A percentile compares a stretch with the other conserved stretches of the same genome.
Evolutionary conservation across 257 asterid species (phyloP).

Genomic region (Solanum corneliomulleri): DNA sequence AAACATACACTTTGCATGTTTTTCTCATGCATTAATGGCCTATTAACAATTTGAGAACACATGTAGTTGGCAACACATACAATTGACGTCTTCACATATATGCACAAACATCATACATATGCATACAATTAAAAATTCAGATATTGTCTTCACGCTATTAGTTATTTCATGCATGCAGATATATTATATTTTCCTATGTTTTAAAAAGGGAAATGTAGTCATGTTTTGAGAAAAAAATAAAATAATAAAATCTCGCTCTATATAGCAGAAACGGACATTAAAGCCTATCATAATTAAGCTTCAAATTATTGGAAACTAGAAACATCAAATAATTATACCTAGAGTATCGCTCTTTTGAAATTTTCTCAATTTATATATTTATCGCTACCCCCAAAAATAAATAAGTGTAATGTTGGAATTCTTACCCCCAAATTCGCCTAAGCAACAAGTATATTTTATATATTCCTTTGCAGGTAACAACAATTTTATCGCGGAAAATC

Average conservation of each 20-base stretch:
- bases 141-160: not conserved
- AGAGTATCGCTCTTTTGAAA: not conserved
- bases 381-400: not conserved
- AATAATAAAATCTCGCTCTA: too few species aligned
- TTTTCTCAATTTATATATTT: not conserved
- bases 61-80: not conserved
- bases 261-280: not conserved
- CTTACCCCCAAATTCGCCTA: too few species aligned
- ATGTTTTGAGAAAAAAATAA: too few species aligned
- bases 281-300: not conserved
- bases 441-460: too few species aligned
- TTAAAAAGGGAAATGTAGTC: too few species aligned
- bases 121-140: not conserved
- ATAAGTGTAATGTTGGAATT: too few species aligned
- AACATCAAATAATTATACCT: not conserved
- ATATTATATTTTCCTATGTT: not conserved
- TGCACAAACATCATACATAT: not conserved
- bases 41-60: not conserved
- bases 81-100: not conserved
- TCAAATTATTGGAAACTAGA: not conserved
- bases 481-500: too few species aligned
- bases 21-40: not conserved
- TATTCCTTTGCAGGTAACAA: too few species aligned
- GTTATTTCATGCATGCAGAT: not conserved
- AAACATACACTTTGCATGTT: not conserved